Conservation (phyloP, 2,329 filamentous ascomycete species). For the Neofusicoccum ribis region DNA sequence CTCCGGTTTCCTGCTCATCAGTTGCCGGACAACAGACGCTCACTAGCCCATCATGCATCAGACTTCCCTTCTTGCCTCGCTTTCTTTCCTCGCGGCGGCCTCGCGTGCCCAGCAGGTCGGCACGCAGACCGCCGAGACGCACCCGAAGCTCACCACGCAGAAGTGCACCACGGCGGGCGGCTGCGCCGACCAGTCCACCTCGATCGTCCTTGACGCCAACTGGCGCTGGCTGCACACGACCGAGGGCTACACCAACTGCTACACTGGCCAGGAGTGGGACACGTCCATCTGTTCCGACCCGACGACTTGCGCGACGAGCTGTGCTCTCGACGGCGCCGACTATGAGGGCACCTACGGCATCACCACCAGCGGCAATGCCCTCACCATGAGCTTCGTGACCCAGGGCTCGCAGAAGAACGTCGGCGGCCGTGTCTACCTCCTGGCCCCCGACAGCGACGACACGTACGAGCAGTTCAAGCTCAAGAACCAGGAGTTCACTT, state of each 20-base stretch:
- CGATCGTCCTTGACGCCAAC: slow-evolving; percentile 48
- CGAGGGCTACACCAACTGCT: slow-evolving; percentile 51
- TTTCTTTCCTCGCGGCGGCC: slow-evolving; percentile 39
- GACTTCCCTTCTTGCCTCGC: slow-evolving; percentile 40
- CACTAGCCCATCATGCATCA: slow-evolving; percentile 37
- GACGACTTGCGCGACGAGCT: slow-evolving; percentile 40
- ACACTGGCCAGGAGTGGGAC: slow-evolving; percentile 48
- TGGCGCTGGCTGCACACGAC: slow-evolving; percentile 53
- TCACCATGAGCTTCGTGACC: slow-evolving; percentile 61
- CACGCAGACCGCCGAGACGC: slow-evolving; percentile 41
- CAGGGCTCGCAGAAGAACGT: slow-evolving; percentile 47
- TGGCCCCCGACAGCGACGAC: slow-evolving; percentile 40
- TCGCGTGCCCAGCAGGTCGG: slow-evolving; percentile 45
- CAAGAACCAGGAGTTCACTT: slow-evolving; percentile 44
- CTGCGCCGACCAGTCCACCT: slow-evolving; percentile 39
- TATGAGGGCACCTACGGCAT: slow-evolving; percentile 50
- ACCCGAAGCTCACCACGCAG: slow-evolving; percentile 43
- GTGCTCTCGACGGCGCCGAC: slow-evolving; percentile 45
- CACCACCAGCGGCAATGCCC: slow-evolving; percentile 51
- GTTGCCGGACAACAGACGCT: slow-evolving; percentile 13
- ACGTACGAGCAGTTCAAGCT: slow-evolving; percentile 46
- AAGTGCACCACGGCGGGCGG: slow-evolving; percentile 42
- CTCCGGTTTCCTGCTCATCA: not conserved
- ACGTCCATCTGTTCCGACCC: slow-evolving; percentile 41
- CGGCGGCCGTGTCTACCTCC: slow-evolving; percentile 45